Conservation (phyloP, 352 stramenopile species). For the Pythium utonaiense region DNA sequence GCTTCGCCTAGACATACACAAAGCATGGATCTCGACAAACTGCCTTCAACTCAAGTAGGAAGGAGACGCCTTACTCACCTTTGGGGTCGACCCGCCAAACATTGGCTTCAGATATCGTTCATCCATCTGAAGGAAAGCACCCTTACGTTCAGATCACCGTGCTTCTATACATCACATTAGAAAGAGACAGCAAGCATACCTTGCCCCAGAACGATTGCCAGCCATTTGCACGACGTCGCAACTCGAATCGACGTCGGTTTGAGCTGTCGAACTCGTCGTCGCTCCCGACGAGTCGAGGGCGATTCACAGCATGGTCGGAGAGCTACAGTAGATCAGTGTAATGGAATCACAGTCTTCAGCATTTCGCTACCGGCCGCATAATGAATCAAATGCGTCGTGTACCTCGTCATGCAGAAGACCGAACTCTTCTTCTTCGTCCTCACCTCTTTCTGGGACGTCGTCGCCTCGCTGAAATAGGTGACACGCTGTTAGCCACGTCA, state of each 20-base stretch:
- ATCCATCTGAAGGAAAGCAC: slow-evolving; percentile 35
- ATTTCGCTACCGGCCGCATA: too few relatives aligned
- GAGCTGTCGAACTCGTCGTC: slow-evolving; percentile 20
- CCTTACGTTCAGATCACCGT: too few relatives aligned
- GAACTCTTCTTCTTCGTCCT: slow-evolving; percentile 44
- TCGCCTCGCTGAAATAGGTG: slow-evolving; percentile 15
- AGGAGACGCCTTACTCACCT: slow-evolving; percentile 5
- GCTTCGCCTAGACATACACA: slow-evolving; percentile 11
- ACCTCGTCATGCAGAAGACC: slow-evolving; percentile 39
- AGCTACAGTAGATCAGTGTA: slow-evolving; percentile 25
- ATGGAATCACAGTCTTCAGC: too few relatives aligned
- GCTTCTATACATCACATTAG: background rate
- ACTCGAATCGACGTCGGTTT: slow-evolving; percentile 18
- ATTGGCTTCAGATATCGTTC: slow-evolving; percentile 66
- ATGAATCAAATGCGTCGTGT: too few relatives aligned
- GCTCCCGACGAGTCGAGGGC: slow-evolving; percentile 14
- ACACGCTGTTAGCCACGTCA: too few relatives aligned
- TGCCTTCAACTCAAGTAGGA: background rate
- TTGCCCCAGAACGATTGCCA: slow-evolving; percentile 68
- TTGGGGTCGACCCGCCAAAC: slow-evolving; percentile 46
- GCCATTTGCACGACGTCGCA: slow-evolving; percentile 27
- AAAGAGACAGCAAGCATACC: slow-evolving; percentile 21
- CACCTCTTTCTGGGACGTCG: background rate
- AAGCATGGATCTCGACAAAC: too few relatives aligned
- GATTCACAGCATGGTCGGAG: slow-evolving; percentile 35